A percentile compares a stretch with the other conserved stretches of the same genome.
Evolutionary conservation across 148 eudicot species (phyloP).

Genomic region (Drosera capensis): DNA sequence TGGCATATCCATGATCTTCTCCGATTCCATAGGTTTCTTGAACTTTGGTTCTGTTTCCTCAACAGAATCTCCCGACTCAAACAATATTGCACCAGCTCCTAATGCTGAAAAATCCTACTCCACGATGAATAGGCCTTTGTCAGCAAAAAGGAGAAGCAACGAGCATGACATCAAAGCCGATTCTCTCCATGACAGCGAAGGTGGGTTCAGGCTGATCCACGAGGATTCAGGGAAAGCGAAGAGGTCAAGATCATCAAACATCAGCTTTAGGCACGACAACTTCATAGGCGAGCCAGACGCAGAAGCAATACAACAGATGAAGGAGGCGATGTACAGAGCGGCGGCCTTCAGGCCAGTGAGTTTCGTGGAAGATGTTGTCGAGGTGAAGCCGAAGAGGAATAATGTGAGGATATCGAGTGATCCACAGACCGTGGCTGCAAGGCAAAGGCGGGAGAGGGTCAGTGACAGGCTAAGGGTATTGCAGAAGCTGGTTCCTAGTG

Average conservation of each 20-base stretch:
- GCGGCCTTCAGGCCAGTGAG: conserved; percentile 76
- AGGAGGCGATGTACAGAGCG: conserved; percentile 79
- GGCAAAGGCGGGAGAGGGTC: conserved; percentile 71
- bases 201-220: background rate
- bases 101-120: too few relatives aligned
- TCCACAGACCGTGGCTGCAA: conserved; percentile 80
- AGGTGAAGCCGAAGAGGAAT: conserved; percentile 63
- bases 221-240: background rate
- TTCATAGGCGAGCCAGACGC: conserved; percentile 51
- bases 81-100: background rate
- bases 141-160: conserved; percentile 7
- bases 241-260: conserved; percentile 31
- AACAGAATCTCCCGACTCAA: background rate
- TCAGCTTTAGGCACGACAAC: conserved; percentile 39
- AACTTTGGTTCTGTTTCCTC: conserved; percentile 5
- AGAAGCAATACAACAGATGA: conserved; percentile 88
- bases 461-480: conserved; percentile 70
- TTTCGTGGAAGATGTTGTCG: conserved; percentile 33
- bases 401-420: conserved; percentile 64
- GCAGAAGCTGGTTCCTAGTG: conserved; percentile 81
- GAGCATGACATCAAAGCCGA: conserved; percentile 2
- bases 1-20: conserved; percentile 37
- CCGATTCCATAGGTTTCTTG: conserved; percentile 21
- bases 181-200: background rate
- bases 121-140: too few relatives aligned